These are phyloP conservation scores for Clavaria fumosa DNA, from an alignment of 768 basidiomycete genomes.

Conservation along the genomic window DNA sequence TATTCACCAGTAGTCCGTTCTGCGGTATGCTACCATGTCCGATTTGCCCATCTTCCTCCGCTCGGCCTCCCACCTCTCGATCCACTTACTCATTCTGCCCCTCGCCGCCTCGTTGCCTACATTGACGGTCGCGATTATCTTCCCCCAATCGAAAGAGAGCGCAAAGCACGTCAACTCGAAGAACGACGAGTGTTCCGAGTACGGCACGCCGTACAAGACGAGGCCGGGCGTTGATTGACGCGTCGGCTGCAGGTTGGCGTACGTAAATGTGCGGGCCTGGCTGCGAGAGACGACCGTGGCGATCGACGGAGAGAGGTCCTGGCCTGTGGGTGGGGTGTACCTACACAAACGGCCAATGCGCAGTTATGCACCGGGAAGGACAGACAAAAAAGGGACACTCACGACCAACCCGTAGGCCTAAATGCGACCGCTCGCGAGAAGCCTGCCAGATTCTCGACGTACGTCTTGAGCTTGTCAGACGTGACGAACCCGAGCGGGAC, in stretches of 20 bases:
- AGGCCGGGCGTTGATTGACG: conserved; percentile 54
- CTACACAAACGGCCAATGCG: conserved; percentile 26
- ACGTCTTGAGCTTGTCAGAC: conserved; percentile 61
- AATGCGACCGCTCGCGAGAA: conserved; percentile 70
- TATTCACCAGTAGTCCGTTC: conserved; percentile 34
- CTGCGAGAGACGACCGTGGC: conserved; percentile 51
- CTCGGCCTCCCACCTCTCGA: conserved; percentile 80
- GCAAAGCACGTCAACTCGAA: conserved; percentile 93
- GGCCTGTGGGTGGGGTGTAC: conserved; percentile 50
- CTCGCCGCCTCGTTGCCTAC: conserved; percentile 59
- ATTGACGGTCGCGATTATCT: conserved; percentile 94
- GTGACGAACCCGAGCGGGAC: conserved; percentile 65
- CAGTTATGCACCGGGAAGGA: conserved; percentile 1
- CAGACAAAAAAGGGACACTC: conserved; percentile 18
- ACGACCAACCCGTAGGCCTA: conserved; percentile 96
- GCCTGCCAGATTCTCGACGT: conserved; percentile 60
- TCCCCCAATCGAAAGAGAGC: conserved; percentile 67
- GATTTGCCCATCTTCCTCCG: conserved; percentile 36
- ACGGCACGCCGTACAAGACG: conserved; percentile 73
- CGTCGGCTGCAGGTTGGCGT: conserved; percentile 48
- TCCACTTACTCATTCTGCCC: conserved; percentile 80
- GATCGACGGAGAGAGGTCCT: conserved; percentile 46
- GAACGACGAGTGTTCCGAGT: conserved; percentile 94
- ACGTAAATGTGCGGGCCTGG: conserved; percentile 53
- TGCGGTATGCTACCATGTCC: conserved; percentile 25